These are phyloP conservation scores for Diutina pseudorugosa DNA, from an alignment of 1,139 yeast genomes.

Conservation along the genomic window DNA sequence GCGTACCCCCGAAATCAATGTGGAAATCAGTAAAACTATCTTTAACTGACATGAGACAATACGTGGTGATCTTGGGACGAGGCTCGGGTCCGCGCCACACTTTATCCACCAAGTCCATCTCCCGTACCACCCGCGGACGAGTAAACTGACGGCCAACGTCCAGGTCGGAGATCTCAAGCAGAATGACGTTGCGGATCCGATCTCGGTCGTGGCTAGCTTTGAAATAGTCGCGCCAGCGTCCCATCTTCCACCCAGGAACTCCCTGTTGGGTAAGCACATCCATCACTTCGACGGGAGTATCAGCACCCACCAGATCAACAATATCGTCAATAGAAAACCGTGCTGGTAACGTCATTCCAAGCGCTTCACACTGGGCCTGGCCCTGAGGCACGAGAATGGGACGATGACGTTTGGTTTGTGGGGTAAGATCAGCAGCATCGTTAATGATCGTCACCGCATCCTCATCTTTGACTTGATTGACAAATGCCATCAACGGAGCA, in stretches of 20 bases:
- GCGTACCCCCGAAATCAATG: conserved; percentile 85
- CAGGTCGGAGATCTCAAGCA: conserved; percentile 62
- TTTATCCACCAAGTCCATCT: conserved; percentile 57
- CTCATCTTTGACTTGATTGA: conserved; percentile 6
- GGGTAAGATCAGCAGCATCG: conserved; percentile 17
- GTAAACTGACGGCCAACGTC: conserved; percentile 36
- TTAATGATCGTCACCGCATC: conserved; percentile 8
- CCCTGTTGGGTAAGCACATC: conserved; percentile 78
- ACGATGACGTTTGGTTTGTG: conserved; percentile 24
- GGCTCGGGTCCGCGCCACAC: conserved; percentile 38
- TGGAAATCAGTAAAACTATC: conserved; percentile 85
- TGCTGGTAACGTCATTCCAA: conserved; percentile 28
- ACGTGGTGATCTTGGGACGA: conserved; percentile 67
- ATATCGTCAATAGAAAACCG: conserved; percentile 43
- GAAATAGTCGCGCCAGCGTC: conserved; percentile 67
- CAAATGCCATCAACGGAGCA: conserved; percentile 18
- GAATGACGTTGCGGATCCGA: conserved; percentile 66
- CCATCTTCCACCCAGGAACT: conserved; percentile 57
- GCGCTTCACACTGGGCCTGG: conserved; percentile 8
- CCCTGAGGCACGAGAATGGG: conserved; percentile 16
- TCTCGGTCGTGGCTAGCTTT: conserved; percentile 37
- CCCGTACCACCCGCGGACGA: conserved; percentile 57
- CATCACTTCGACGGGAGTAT: conserved; percentile 68
- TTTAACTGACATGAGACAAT: conserved; percentile 76
- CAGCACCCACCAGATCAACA: conserved; percentile 50